Evolutionary conservation across 1,284 basidiomycete species (phyloP), one percentile per base, ranked within the genome.

Genomic region (Fistulinella staudtii): DNA sequence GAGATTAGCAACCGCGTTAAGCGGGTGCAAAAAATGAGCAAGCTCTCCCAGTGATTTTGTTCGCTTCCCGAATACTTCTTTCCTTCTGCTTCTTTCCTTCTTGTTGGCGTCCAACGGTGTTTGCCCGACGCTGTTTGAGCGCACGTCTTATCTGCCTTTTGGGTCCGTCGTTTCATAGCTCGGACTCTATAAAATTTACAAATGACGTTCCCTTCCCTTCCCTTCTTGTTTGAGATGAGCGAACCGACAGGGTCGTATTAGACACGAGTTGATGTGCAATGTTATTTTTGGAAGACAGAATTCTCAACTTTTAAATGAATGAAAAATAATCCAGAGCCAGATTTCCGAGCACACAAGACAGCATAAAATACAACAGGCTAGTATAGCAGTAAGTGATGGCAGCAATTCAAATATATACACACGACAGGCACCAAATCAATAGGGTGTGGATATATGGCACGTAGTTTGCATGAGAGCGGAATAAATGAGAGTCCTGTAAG

Each of bases 1-100:
- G 78, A 83, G 49, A 64, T 88, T 45, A 72, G 72, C 39, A 78
- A 72, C 51, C 77, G 80, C 28, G 66, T 84, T 43, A 80, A 79
- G 56, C 75, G 76, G 45, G 71, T 85, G 65, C 77, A 85, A 63
- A 84, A 80, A 61, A 64, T 76, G 28, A 77, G 71, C 55, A 48
- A 21, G 18, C 35, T 48, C 14, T 49, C 58, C 13, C 39, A 41
- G 44, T 63, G 43, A 63, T 21, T 11, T n/a, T 18, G 24, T 43
- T 29, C 6, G 24, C 6, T 31, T 23, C 13, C 34, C n/a, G 15
- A 2, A 2, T 17, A 5, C 31, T 20, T 20, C 17, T 18, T 17
- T n/a, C 20, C 30, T 28, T 34, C 20, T 4, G 20, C n/a, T 29
- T 14, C n/a, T 23, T 21, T n/a, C 11, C 17, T 29, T 28, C 20